These are phyloP conservation scores for Tagetes erecta DNA, from an alignment of 129 eudicot genomes.

Conservation along the genomic window DNA sequence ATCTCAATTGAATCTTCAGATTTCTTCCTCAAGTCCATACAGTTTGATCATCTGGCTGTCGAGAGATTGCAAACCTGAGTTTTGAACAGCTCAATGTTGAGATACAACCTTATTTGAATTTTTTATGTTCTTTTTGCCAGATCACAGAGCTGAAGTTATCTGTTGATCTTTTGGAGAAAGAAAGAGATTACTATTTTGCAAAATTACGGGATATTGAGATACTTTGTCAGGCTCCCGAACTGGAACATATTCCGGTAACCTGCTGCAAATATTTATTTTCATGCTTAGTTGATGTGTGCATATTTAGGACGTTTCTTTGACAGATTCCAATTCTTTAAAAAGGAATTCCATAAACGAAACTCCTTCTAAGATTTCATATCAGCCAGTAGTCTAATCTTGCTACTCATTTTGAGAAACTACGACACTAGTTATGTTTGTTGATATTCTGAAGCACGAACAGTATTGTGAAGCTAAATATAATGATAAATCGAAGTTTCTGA, in stretches of 20 bases:
- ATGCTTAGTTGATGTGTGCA: conserved; percentile 8
- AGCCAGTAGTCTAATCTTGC: neutral
- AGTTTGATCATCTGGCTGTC: conserved; percentile 1
- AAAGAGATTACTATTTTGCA: conserved; percentile 86
- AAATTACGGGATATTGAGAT: conserved; percentile 84
- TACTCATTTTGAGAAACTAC: neutral
- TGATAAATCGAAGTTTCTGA: neutral
- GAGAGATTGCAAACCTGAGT: neutral
- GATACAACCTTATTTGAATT: conserved; percentile 3
- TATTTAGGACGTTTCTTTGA: neutral
- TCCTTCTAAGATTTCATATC: neutral
- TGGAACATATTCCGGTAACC: conserved; percentile 69
- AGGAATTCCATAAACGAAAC: neutral
- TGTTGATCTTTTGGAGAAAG: conserved; percentile 79
- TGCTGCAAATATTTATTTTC: neutral
- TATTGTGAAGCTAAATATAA: neutral
- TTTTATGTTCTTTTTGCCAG: conserved; percentile 40
- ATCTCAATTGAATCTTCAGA: neutral
- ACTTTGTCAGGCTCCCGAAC: conserved; percentile 75
- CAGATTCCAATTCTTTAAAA: neutral
- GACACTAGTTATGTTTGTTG: neutral
- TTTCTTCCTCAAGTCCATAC: neutral
- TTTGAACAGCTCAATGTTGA: neutral
- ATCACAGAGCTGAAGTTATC: conserved; percentile 79
- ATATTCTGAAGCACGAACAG: neutral